Conservation (phyloP, 2,329 filamentous ascomycete genomes). For the Fusarium nisikadoi region DNA sequence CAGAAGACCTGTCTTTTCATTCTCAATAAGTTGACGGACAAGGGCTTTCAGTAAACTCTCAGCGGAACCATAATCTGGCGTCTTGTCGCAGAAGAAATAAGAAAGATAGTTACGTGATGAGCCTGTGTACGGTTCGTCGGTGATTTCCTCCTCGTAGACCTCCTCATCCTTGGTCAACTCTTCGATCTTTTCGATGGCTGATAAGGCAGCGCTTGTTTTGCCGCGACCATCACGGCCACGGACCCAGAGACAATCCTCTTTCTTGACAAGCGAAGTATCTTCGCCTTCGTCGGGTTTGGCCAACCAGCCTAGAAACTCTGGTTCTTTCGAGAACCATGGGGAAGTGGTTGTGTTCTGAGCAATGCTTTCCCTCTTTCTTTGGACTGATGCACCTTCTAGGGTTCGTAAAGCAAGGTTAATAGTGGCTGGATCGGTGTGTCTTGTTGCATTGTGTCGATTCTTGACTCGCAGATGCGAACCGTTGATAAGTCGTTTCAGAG, state of each 20-base stretch:
- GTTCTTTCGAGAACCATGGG: constrained; percentile 53
- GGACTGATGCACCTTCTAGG: constrained; percentile 49
- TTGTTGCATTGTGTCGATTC: constrained; percentile 51
- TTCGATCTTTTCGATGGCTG: constrained; percentile 52
- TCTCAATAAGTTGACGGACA: constrained; percentile 51
- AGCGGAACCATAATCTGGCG: constrained; percentile 51
- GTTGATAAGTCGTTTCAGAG: constrained; percentile 52
- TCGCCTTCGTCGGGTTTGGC: constrained; percentile 25
- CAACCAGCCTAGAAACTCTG: constrained; percentile 52
- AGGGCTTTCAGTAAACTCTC: constrained; percentile 56
- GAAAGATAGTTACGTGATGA: constrained; percentile 46
- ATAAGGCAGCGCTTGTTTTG: constrained; percentile 54
- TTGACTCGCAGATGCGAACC: constrained; percentile 50
- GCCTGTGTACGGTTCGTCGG: neutral
- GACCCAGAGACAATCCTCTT: constrained; percentile 52
- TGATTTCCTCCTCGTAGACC: constrained; percentile 45
- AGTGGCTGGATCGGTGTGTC: constrained; percentile 49
- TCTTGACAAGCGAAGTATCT: neutral
- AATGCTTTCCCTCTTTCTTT: constrained; percentile 49
- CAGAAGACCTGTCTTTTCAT: constrained; percentile 18
- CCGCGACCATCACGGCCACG: constrained; percentile 55
- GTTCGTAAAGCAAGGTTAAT: constrained; percentile 48
- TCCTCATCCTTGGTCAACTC: constrained; percentile 40
- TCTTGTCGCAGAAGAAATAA: constrained; percentile 56
- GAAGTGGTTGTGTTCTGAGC: constrained; percentile 48